Evolutionary conservation across 2,329 filamentous ascomycete genomes (phyloP).

Genomic region (Colletotrichum chlorophyti): DNA sequence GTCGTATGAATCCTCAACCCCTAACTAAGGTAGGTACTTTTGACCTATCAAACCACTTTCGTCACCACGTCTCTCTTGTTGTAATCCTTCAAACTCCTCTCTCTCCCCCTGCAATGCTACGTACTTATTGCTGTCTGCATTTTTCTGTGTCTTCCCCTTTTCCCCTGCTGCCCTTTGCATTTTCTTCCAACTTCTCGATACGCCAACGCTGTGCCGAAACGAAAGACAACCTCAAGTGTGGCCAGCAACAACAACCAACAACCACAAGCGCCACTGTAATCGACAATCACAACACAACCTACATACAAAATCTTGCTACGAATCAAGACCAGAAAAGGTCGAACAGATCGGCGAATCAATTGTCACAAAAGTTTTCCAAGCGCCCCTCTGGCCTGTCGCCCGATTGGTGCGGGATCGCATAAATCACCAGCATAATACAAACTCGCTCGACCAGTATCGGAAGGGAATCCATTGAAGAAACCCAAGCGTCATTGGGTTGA

Average conservation of each 20-base stretch:
- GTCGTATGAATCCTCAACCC: conserved; percentile 52
- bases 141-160: conserved; percentile 4
- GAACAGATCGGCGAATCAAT: too few relatives aligned
- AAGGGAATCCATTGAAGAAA: background rate
- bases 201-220: conserved; percentile 10
- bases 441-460: background rate
- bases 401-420: background rate
- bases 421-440: conserved; percentile 1
- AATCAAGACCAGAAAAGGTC: too few relatives aligned
- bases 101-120: too few relatives aligned
- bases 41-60: background rate
- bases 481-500: too few relatives aligned
- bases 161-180: conserved; percentile 27
- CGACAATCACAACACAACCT: conserved; percentile 8
- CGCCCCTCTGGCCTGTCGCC: background rate
- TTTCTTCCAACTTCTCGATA: conserved; percentile 24
- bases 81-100: background rate
- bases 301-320: too few relatives aligned
- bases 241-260: background rate
- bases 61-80: background rate
- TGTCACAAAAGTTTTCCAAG: too few relatives aligned
- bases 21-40: conserved; percentile 47
- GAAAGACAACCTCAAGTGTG: background rate
- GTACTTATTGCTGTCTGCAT: background rate
- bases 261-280: background rate